These are phyloP conservation scores for Xylaria arbuscula DNA, from an alignment of 2,329 filamentous ascomycete species.

Conservation along the genomic window DNA sequence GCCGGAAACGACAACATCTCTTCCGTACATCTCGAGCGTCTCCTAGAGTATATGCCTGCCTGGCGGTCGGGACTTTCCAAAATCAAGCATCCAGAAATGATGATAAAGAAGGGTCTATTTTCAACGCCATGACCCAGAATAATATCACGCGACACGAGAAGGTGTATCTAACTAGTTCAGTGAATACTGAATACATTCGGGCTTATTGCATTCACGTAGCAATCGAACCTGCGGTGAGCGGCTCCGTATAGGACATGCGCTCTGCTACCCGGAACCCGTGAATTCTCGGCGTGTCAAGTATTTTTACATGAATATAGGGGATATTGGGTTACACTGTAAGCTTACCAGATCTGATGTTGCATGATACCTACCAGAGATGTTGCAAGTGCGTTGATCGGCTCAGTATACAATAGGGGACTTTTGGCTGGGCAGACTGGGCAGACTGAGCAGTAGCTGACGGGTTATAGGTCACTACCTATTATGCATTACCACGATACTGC, in stretches of 20 bases:
- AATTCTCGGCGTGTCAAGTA: not conserved
- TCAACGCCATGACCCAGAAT: not conserved
- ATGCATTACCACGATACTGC: not conserved
- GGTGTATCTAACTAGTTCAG: not conserved
- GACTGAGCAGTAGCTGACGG: not conserved
- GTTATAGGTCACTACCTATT: not conserved
- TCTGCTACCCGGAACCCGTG: slow-evolving; percentile 12
- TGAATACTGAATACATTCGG: not conserved
- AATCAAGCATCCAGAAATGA: not conserved
- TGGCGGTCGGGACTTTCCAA: not conserved
- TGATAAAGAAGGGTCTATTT: not conserved
- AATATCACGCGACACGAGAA: not conserved
- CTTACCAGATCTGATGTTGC: not conserved
- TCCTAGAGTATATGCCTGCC: not conserved
- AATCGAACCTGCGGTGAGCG: slow-evolving; percentile 1
- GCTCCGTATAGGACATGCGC: not conserved
- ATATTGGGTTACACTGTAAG: not conserved
- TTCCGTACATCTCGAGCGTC: slow-evolving; percentile 8
- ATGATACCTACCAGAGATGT: not conserved
- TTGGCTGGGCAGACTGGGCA: not conserved
- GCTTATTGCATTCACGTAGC: not conserved
- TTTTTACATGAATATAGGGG: not conserved
- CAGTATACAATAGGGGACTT: not conserved
- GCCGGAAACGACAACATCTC: not conserved
- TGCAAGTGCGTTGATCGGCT: not conserved